These are phyloP conservation scores for Benincasa hispida DNA, from an alignment of 306 rosid genomes.

Conservation along the genomic window DNA sequence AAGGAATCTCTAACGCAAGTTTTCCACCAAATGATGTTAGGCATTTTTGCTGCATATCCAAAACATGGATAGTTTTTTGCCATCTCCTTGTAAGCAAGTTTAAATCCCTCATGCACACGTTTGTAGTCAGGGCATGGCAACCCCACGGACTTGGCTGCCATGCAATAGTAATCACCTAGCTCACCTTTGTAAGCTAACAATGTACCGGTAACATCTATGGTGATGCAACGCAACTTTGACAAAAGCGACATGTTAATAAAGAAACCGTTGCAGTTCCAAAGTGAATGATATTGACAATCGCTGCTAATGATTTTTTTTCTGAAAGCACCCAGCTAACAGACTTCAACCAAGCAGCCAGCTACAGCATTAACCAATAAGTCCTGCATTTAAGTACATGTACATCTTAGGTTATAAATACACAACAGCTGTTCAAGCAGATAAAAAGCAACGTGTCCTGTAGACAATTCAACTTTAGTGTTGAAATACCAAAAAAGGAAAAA, in stretches of 20 bases:
- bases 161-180: slow-evolving; percentile 94
- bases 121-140: slow-evolving; percentile 86
- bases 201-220: slow-evolving; percentile 90
- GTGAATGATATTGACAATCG: not conserved
- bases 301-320: not conserved
- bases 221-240: slow-evolving; percentile 63
- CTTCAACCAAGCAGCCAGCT: not conserved
- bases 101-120: slow-evolving; percentile 82
- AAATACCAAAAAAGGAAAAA: not conserved
- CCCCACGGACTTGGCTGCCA: slow-evolving; percentile 95
- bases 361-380: not conserved
- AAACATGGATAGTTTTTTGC: slow-evolving; percentile 81
- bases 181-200: slow-evolving; percentile 92
- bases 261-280: not conserved
- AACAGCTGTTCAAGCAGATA: not conserved
- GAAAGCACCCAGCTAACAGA: not conserved
- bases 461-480: not conserved
- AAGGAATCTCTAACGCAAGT: slow-evolving; percentile 84
- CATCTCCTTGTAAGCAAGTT: slow-evolving; percentile 80
- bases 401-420: not conserved
- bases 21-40: slow-evolving; percentile 91
- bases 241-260: slow-evolving; percentile 36
- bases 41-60: slow-evolving; percentile 70
- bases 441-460: not conserved
- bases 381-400: not conserved